Percentiles rank a stretch among this genome's conserved stretches.
Conservation (phyloP, 257 asterid genomes). For the Solanum megistacrolobum region DNA sequence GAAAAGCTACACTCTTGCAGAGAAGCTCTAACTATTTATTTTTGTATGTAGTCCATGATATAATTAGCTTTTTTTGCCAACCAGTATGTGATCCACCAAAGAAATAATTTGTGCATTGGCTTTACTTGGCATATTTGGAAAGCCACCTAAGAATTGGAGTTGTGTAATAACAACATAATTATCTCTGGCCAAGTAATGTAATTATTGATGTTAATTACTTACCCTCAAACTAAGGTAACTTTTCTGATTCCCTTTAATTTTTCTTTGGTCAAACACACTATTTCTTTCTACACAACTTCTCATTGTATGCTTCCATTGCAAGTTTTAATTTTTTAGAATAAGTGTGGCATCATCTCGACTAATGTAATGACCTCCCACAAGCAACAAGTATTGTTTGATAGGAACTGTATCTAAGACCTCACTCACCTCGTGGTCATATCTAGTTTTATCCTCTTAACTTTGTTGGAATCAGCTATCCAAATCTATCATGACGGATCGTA, state of each 20-base stretch:
- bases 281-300: too few relatives aligned
- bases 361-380: neutral
- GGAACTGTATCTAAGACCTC: neutral
- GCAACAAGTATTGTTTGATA: neutral
- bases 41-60: neutral
- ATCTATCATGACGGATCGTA: neutral
- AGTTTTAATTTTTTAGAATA: neutral
- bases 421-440: too few relatives aligned
- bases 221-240: neutral
- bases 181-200: neutral
- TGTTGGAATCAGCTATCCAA: neutral
- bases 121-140: neutral
- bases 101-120: neutral
- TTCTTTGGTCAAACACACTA: neutral
- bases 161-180: neutral
- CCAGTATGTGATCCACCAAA: neutral
- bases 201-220: neutral
- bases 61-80: neutral
- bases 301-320: neutral
- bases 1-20: neutral
- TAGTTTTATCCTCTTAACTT: neutral
- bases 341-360: neutral
- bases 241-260: neutral
- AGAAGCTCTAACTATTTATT: neutral
- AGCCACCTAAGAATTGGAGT: neutral